These are phyloP conservation scores for Suillus subaureus DNA, from an alignment of 768 basidiomycete species.

Conservation along the genomic window DNA sequence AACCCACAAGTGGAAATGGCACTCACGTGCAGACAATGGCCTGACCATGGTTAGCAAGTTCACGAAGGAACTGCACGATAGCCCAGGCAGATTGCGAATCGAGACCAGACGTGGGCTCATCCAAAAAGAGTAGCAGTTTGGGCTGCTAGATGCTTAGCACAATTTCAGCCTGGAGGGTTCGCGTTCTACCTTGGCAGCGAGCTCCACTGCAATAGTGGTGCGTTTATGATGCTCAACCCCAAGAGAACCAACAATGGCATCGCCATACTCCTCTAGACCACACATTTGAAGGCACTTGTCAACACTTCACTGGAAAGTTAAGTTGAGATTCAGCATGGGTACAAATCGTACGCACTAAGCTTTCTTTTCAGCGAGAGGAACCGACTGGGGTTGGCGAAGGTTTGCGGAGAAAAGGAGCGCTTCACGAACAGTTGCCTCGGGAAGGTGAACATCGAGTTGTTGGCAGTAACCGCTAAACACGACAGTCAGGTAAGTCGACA, in stretches of 20 bases:
- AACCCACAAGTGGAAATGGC: background rate
- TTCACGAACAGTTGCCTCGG: conserved; percentile 73
- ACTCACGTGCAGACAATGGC: conserved; percentile 49
- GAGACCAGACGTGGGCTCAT: conserved; percentile 55
- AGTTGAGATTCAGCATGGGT: background rate
- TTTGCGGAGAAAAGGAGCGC: conserved; percentile 75
- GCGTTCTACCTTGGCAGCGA: conserved; percentile 48
- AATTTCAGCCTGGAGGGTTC: background rate
- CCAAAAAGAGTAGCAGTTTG: conserved; percentile 50
- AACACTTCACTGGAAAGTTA: conserved; percentile 32
- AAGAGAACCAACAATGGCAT: conserved; percentile 57
- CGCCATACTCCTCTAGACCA: conserved; percentile 57
- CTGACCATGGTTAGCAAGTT: conserved; percentile 50
- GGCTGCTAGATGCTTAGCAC: conserved; percentile 21
- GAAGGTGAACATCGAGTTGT: conserved; percentile 78
- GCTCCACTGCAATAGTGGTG: conserved; percentile 56
- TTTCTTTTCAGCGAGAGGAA: conserved; percentile 68
- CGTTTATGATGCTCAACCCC: conserved; percentile 50
- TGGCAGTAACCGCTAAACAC: conserved; percentile 69
- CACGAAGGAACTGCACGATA: conserved; percentile 45
- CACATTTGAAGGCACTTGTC: conserved; percentile 60
- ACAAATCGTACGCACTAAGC: conserved; percentile 54
- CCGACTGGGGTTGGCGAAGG: conserved; percentile 67
- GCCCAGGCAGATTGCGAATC: conserved; percentile 50
- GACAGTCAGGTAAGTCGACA: conserved; percentile 10